Evolutionary conservation across 2,329 filamentous ascomycete species (phyloP).

Genomic region (Pestalotiopsis sp.): DNA sequence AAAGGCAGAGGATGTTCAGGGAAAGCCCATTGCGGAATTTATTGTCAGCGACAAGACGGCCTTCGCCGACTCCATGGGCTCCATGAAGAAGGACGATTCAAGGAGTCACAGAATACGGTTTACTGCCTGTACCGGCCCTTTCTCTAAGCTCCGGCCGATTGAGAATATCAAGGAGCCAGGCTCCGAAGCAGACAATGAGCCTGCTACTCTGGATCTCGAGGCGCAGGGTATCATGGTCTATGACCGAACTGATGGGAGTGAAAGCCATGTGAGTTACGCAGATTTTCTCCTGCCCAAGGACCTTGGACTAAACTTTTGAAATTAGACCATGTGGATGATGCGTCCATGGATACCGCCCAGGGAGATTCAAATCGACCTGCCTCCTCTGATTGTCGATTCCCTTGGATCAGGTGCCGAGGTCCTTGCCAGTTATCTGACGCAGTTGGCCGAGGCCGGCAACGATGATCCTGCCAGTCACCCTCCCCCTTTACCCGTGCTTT

Average conservation of each 20-base stretch:
- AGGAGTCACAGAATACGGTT: slow-evolving; percentile 90
- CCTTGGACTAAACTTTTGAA: neutral
- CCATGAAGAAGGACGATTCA: slow-evolving; percentile 90
- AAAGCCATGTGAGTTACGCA: slow-evolving; percentile 78
- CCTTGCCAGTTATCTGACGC: slow-evolving; percentile 89
- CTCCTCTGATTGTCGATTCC: slow-evolving; percentile 85
- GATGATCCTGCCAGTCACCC: slow-evolving; percentile 76
- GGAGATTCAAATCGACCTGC: slow-evolving; percentile 95
- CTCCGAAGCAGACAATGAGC: slow-evolving; percentile 35
- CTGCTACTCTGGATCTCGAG: slow-evolving; percentile 75
- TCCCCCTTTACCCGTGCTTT: slow-evolving; percentile 82
- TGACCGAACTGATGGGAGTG: slow-evolving; percentile 80
- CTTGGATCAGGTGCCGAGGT: slow-evolving; percentile 94
- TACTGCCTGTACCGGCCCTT: slow-evolving; percentile 67
- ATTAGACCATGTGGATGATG: slow-evolving; percentile 99
- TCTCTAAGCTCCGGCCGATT: slow-evolving; percentile 63
- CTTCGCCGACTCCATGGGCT: slow-evolving; percentile 83
- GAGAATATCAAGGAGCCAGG: slow-evolving; percentile 39
- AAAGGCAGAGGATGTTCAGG: slow-evolving; percentile 69
- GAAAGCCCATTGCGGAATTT: slow-evolving; percentile 77
- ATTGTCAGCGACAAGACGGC: slow-evolving; percentile 74
- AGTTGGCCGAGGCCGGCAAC: slow-evolving; percentile 79
- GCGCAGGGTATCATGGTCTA: slow-evolving; percentile 99
- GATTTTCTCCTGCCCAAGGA: neutral
- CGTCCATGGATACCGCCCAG: slow-evolving; percentile 85